Base-by-base conservation (phyloP, 169 alveolate genomes). In the Eimeria sp. region DNA sequence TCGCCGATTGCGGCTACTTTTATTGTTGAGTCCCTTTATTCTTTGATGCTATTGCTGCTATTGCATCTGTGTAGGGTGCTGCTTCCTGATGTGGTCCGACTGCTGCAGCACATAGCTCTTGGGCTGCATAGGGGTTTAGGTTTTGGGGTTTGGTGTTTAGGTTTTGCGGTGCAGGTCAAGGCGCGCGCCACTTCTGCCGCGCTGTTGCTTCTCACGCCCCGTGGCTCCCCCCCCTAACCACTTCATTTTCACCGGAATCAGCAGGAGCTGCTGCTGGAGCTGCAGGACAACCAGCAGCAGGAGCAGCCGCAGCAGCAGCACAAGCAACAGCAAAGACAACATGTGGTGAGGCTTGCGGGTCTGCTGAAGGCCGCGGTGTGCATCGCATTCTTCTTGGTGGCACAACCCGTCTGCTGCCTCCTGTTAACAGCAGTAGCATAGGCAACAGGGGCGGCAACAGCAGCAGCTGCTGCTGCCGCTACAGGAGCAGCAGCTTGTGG, bases 241-340 rank as follows among this genome's bases (percentile, higher is more conserved):
- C 82, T 5, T 27, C 82, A 27, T 25, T 25, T 16, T 18, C 70
- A 61, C 27, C 70, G 20, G 70, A 18, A 61, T 61, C 90, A 82
- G 90, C 90, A 82, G 73, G 45, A 82, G 72, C 90, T 43, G 65
- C 61, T 43, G 25, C 89, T 20, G 89, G 13, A 43, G 49, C 89
- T 45, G 89, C 67, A 45, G 40, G 11, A 47, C 43, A 61, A 78
- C 43, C 89, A 51, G 22, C 47, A 82, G 73, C 90, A 82, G 73
- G 54, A 82, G 49, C 73, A 82, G 90, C 90, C 22, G 90, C 90
- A 51, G 72, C 90, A 82, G 72, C 67, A 82, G 90, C 90, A 82
- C 27, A 6, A 61, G n/a, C 70, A 61, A 25, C 70, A 61, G 61
- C 16, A 54, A 54, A 54, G 61, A 14, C 61, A 54, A 11, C 57